These are phyloP conservation scores for Ramichloridium luteum DNA, from an alignment of 2,329 filamentous ascomycete genomes.

Conservation along the genomic window DNA sequence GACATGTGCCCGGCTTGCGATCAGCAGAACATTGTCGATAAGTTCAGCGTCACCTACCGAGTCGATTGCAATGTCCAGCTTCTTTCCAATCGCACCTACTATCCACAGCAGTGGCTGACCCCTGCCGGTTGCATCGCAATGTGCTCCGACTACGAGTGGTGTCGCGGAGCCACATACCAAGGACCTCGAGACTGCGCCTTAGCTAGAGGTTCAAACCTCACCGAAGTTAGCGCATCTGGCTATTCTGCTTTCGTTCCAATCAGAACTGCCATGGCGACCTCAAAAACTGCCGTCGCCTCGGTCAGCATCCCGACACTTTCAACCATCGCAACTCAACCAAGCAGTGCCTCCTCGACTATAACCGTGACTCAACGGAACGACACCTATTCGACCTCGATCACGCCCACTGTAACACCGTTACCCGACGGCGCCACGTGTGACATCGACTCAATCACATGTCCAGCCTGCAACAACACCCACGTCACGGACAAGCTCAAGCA, in stretches of 20 bases:
- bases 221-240: slow-evolving; percentile 8
- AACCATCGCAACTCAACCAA: background rate
- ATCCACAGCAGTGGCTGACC: slow-evolving; percentile 12
- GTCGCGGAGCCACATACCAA: slow-evolving; percentile 15
- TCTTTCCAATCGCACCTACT: slow-evolving; percentile 11
- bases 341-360: background rate
- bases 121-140: slow-evolving; percentile 11
- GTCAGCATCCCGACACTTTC: background rate
- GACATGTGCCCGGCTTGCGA: slow-evolving; percentile 16
- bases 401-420: slow-evolving; percentile 4
- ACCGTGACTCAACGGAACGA: slow-evolving; percentile 1
- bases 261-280: slow-evolving; percentile 3
- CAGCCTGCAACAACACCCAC: slow-evolving; percentile 13
- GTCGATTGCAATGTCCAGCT: slow-evolving; percentile 11
- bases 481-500: slow-evolving; percentile 15
- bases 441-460: slow-evolving; percentile 11
- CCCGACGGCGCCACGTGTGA: slow-evolving; percentile 10
- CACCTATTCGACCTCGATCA: slow-evolving; percentile 2
- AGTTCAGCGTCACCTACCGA: slow-evolving; percentile 8
- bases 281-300: slow-evolving; percentile 3
- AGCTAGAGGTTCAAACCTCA: slow-evolving; percentile 12
- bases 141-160: slow-evolving; percentile 16
- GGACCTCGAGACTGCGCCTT: slow-evolving; percentile 16
- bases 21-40: slow-evolving; percentile 11
- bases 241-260: slow-evolving; percentile 19